Conservation (phyloP, 257 asterid genomes). For the Cynanchum wilfordii region DNA sequence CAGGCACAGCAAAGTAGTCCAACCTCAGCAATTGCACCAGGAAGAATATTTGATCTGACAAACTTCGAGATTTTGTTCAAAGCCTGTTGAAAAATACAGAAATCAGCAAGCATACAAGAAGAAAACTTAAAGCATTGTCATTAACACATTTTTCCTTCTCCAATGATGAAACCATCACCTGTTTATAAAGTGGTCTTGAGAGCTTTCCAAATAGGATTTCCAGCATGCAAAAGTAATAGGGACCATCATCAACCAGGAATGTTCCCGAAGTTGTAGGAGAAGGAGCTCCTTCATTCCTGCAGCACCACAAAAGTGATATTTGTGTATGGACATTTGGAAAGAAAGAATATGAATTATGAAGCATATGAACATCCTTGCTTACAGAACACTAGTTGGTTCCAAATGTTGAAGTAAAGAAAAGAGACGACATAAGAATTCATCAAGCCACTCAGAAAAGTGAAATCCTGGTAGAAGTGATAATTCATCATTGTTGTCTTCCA, state of each 20-base stretch:
- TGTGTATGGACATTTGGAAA: conserved; percentile 16
- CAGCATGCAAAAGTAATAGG: conserved; percentile 90
- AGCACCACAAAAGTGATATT: conserved; percentile 26
- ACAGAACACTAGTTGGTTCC: conserved; percentile 91
- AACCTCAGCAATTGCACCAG: conserved; percentile 98
- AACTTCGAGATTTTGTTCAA: conserved; percentile 83
- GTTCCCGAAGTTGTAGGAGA: conserved; percentile 81
- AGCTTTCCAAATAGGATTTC: conserved; percentile 93
- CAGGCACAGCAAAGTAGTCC: conserved; percentile 98
- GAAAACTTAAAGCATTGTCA: background rate
- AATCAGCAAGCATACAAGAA: background rate
- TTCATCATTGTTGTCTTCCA: conserved; percentile 64
- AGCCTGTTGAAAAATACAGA: conserved; percentile 48
- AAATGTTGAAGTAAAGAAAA: conserved; percentile 91
- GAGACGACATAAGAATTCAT: conserved; percentile 86
- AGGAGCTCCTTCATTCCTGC: conserved; percentile 82
- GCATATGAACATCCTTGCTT: conserved; percentile 39
- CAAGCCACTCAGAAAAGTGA: conserved; percentile 94
- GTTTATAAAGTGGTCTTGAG: conserved; percentile 77
- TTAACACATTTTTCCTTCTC: background rate
- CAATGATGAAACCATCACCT: conserved; percentile 41
- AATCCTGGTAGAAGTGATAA: conserved; percentile 58
- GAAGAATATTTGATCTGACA: conserved; percentile 86
- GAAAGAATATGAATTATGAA: conserved; percentile 16
- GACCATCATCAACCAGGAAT: conserved; percentile 92